A percentile compares a stretch with the other conserved stretches of the same genome.
These are phyloP conservation scores for Punctularia strigosozonata DNA, from an alignment of 768 basidiomycete genomes.

Conservation along the genomic window DNA sequence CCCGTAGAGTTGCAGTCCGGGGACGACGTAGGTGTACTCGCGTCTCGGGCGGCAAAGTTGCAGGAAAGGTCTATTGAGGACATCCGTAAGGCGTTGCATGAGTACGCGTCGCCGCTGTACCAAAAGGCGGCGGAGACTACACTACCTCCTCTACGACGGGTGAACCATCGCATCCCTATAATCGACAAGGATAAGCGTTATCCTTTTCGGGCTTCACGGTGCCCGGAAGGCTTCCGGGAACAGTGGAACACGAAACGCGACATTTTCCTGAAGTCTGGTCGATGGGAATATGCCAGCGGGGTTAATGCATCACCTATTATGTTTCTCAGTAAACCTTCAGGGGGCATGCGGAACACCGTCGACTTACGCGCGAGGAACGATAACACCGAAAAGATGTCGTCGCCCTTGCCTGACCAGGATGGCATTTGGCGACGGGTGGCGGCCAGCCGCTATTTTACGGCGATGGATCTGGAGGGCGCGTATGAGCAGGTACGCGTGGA, in stretches of 20 bases:
- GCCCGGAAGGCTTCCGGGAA: constrained; percentile 10
- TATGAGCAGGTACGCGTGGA: constrained; percentile 18
- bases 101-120: constrained; percentile 10
- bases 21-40: not conserved
- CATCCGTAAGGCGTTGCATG: constrained; percentile 8
- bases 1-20: no score
- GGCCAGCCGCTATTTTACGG: constrained; percentile 4
- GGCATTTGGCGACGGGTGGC: constrained; percentile 10
- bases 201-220: constrained; percentile 9
- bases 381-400: constrained; percentile 13
- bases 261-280: constrained; percentile 11
- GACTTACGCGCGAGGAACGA: constrained; percentile 11
- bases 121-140: constrained; percentile 4
- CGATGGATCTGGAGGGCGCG: constrained; percentile 17
- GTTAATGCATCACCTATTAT: constrained; percentile 10
- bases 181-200: constrained; percentile 10
- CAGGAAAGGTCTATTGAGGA: constrained; percentile 8
- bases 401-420: constrained; percentile 17
- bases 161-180: constrained; percentile 12
- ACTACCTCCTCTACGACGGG: constrained; percentile 9
- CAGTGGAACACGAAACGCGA: constrained; percentile 12
- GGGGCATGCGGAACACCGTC: constrained; percentile 3
- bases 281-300: constrained; percentile 9
- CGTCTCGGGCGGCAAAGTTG: constrained; percentile 3
- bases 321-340: constrained; percentile 5